Percentiles rank a stretch among this genome's conserved stretches.
These are phyloP conservation scores for Protomyces gravidus DNA, from an alignment of 1,139 yeast species.

Conservation along the genomic window DNA sequence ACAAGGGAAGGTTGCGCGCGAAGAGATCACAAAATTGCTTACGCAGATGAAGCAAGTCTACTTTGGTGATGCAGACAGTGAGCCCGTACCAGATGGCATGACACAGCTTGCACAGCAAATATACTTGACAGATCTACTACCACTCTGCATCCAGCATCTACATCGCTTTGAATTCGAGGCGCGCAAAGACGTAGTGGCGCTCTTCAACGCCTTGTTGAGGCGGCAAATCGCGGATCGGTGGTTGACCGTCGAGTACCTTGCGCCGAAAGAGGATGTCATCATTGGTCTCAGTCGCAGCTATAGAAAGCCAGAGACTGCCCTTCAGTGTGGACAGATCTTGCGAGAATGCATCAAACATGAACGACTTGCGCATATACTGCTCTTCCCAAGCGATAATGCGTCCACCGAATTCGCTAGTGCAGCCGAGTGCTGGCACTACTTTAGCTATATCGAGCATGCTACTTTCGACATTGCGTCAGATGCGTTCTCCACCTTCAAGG, in stretches of 20 bases:
- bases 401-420: neutral
- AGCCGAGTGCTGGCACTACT: slow-evolving; percentile 65
- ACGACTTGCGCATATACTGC: slow-evolving; percentile 55
- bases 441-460: slow-evolving; percentile 67
- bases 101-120: slow-evolving; percentile 66
- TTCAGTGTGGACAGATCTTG: slow-evolving; percentile 71
- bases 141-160: slow-evolving; percentile 56
- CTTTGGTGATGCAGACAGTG: slow-evolving; percentile 62
- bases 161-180: slow-evolving; percentile 77
- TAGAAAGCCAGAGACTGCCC: slow-evolving; percentile 65
- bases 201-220: slow-evolving; percentile 72
- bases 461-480: slow-evolving; percentile 89
- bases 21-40: slow-evolving; percentile 68
- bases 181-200: slow-evolving; percentile 70
- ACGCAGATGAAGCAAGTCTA: slow-evolving; percentile 63
- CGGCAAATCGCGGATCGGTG: slow-evolving; percentile 71
- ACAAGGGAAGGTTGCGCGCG: slow-evolving; percentile 47
- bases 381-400: slow-evolving; percentile 39
- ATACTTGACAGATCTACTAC: slow-evolving; percentile 65
- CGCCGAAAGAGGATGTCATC: slow-evolving; percentile 63
- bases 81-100: slow-evolving; percentile 52
- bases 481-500: slow-evolving; percentile 59
- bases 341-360: slow-evolving; percentile 85
- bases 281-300: slow-evolving; percentile 51
- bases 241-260: slow-evolving; percentile 82